phyloP scores from a whole-genome alignment of 1,284 basidiomycete species.

The Meira nashicola region DNA sequence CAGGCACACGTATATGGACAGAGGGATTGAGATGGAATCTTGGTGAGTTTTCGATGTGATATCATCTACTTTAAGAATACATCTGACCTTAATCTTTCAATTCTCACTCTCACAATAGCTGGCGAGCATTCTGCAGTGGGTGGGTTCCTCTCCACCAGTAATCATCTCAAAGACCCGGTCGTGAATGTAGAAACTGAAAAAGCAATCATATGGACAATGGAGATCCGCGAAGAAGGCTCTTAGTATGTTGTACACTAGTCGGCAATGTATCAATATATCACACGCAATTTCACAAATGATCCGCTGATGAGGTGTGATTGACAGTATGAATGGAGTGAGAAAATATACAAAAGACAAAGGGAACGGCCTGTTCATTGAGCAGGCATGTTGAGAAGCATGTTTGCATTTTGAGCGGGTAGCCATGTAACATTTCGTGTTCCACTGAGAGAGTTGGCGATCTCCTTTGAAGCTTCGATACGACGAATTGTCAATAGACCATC shows the following conservation, averaged over 20 bases:
- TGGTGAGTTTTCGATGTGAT: constrained; percentile 57
- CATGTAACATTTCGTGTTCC: constrained; percentile 55
- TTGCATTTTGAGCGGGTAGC: constrained; percentile 52
- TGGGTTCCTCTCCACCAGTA: constrained; percentile 73
- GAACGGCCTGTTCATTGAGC: background rate
- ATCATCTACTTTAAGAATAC: constrained; percentile 5
- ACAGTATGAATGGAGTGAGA: no score
- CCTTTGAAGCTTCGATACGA: constrained; percentile 96
- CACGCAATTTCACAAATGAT: background rate
- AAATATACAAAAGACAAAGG: no score
- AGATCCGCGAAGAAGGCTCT: constrained; percentile 51
- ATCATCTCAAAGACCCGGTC: constrained; percentile 64
- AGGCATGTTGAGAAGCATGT: constrained; percentile 39
- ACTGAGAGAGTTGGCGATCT: constrained; percentile 65
- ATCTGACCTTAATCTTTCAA: background rate
- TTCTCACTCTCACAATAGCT: background rate
- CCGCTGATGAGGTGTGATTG: background rate
- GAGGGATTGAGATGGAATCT: constrained; percentile 85
- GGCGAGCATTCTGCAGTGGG: constrained; percentile 29
- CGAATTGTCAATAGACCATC: constrained; percentile 92
- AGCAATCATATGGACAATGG: constrained; percentile 84
- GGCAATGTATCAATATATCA: background rate
- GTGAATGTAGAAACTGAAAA: constrained; percentile 72
- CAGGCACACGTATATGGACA: constrained; percentile 70
- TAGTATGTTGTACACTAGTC: background rate